Conservation (phyloP, 2,329 filamentous ascomycete species). For the Aschersonia sp. region DNA sequence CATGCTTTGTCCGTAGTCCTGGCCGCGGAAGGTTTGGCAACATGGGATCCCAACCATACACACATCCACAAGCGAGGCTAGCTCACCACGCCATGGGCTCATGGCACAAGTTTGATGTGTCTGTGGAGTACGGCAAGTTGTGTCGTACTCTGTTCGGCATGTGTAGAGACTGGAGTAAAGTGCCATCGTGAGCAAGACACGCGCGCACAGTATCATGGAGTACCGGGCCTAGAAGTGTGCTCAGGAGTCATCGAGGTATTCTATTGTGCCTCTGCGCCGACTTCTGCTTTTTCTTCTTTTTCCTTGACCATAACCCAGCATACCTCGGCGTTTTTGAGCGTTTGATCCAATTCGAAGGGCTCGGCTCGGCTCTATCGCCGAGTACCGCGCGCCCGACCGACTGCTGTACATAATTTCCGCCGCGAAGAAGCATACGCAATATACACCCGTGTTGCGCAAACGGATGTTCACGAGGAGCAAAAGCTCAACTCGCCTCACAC, state of each 20-base stretch:
- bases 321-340: neutral
- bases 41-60: constrained; percentile 11
- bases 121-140: constrained; percentile 11
- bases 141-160: constrained; percentile 9
- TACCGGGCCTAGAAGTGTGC: neutral
- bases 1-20: constrained; percentile 3
- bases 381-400: no score
- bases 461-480: no score
- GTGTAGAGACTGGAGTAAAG: constrained; percentile 10
- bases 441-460: no score
- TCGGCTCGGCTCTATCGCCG: neutral
- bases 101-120: constrained; percentile 8
- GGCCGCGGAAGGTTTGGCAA: constrained; percentile 10
- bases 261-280: no score
- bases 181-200: constrained; percentile 1
- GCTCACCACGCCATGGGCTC: constrained; percentile 10
- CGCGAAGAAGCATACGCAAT: no score
- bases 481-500: no score
- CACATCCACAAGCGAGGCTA: constrained; percentile 8
- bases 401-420: no score
- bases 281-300: no score
- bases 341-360: neutral
- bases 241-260: no score
- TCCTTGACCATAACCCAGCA: neutral
- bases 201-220: neutral